These are phyloP conservation scores for Cystobasidiaceae sp. DNA, from an alignment of 1,284 basidiomycete species.

Conservation along the genomic window DNA sequence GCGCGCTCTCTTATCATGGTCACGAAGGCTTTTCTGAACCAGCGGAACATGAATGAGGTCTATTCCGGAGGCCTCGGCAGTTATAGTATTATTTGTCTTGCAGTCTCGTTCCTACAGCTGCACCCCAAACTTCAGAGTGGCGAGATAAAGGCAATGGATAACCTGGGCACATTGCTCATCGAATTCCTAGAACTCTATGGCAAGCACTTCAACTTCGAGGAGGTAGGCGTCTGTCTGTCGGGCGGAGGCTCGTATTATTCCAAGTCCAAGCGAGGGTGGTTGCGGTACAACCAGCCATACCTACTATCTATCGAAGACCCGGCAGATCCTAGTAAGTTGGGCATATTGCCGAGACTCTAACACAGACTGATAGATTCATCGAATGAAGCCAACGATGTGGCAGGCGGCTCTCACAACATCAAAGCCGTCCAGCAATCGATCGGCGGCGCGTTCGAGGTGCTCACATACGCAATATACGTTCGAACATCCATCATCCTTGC, in stretches of 20 bases:
- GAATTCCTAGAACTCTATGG: conserved; percentile 98
- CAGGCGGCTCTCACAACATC: conserved; percentile 79
- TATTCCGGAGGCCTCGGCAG: conserved; percentile 91
- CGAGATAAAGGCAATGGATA: conserved; percentile 78
- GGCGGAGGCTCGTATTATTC: conserved; percentile 78
- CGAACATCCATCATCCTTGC: conserved; percentile 46
- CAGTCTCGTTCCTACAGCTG: conserved; percentile 86
- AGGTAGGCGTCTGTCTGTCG: conserved; percentile 71
- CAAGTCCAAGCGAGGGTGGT: conserved; percentile 75
- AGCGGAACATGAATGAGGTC: conserved; percentile 93
- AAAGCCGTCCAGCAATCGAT: conserved; percentile 73
- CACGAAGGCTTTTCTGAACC: conserved; percentile 82
- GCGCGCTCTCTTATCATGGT: conserved; percentile 64
- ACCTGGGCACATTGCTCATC: conserved; percentile 84
- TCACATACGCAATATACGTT: conserved; percentile 63
- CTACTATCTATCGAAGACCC: conserved; percentile 90
- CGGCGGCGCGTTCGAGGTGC: conserved; percentile 77
- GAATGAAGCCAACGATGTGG: conserved; percentile 79
- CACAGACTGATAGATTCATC: background rate
- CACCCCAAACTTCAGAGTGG: conserved; percentile 87
- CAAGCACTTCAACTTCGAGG: conserved; percentile 81
- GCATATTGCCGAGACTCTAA: background rate
- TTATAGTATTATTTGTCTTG: conserved; percentile 89
- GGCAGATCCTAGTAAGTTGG: conserved; percentile 70
- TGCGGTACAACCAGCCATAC: conserved; percentile 57